A percentile compares a stretch with the other conserved stretches of the same genome.
Conservation (phyloP, 2,329 filamentous ascomycete genomes). For the Aspergillus fructus region DNA sequence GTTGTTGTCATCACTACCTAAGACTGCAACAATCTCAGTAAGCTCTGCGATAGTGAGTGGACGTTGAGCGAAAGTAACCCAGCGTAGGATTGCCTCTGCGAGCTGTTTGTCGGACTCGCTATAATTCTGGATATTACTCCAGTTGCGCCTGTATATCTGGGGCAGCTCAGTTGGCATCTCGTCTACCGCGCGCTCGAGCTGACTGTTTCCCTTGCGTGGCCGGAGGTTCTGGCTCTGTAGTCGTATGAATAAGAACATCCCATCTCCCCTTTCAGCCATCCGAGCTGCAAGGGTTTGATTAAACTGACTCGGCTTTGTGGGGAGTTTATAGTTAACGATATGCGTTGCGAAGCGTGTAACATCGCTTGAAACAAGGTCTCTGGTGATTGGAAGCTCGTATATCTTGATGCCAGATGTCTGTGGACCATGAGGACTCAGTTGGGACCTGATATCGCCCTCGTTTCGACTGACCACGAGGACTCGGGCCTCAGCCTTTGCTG, state of each 20-base stretch:
- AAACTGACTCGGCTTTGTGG: neutral
- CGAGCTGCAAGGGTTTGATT: neutral
- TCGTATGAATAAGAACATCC: neutral
- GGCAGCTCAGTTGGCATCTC: neutral
- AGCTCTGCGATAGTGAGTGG: neutral
- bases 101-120: neutral
- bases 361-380: neutral
- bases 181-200: neutral
- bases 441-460: neutral
- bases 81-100: slow-evolving; percentile 1
- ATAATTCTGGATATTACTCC: neutral
- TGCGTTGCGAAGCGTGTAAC: neutral
- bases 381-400: neutral
- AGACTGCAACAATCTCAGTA: neutral
- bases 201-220: neutral
- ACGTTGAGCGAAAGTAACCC: neutral
- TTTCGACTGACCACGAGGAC: neutral
- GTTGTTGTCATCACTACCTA: neutral
- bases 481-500: neutral
- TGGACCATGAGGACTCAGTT: neutral
- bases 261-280: neutral
- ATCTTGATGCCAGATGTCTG: neutral
- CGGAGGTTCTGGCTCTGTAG: slow-evolving; percentile 1
- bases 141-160: neutral
- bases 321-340: neutral